Evolutionary conservation across 345 rosid species (phyloP), one percentile per base, ranked within the genome.

Genomic region (Eutrema yunnanense): DNA sequence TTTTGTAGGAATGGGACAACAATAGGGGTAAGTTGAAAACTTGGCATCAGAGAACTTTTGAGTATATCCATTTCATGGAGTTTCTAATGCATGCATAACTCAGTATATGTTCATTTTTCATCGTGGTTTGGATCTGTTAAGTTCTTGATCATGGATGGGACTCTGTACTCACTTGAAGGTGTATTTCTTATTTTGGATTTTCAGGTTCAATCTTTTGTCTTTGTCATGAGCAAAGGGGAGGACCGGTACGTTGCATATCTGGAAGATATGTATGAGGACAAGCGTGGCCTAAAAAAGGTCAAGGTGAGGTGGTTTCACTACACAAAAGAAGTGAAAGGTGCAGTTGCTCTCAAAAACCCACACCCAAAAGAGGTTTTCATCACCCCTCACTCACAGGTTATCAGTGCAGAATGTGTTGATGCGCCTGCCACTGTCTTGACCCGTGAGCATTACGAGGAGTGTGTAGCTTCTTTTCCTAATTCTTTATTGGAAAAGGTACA

Each of bases 181-280:
- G 4, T 68, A 13, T 57, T 43, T 65, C 53, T 65, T 62, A 32
- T 46, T 56, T 46, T 73, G 64, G 38, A 50, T 59, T 30, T 67
- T 42, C 83, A 94, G 98, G 79, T 88, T 58, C 92, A 94, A 50
- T 94, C 98, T 12, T 94, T 94, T 82, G 97, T 94, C 70, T 91
- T 86, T 79, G 97, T 91, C 65, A 84, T 94, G 98, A 91, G 87
- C 59, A 89, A 89, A 82, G 97, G 84, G 54, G 89, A 91, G 58
- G 86, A 82, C 75, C 89, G 75, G 34, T 89, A 94, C 13, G 78
- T 94, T 82, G 97, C 97, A 50, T 88, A 94, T 80, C 80, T 94
- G 85, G 98, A 94, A 82, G 98, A 94, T 77, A 94, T 94, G 96
- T 94, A 94, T 37, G 98, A 91, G 82, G 97, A 94, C 86, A 91